Percentiles rank a stretch among this genome's conserved stretches.
phyloP scores from a whole-genome alignment of 331 rosid genomes.

The Ulmus americana region DNA sequence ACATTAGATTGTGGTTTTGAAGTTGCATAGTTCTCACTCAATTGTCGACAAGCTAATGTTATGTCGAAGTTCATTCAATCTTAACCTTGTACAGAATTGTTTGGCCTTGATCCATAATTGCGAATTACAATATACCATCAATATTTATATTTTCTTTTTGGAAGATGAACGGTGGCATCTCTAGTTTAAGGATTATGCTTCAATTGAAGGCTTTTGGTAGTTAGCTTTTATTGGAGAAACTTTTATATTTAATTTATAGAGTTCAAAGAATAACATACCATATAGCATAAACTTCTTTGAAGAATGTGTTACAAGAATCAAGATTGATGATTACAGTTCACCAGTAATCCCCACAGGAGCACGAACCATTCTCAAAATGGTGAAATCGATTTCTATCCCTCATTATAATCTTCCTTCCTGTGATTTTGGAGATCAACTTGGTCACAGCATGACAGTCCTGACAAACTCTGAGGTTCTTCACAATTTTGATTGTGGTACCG shows the following conservation, averaged over 20 bases:
- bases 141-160: too few species aligned
- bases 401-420: slow-evolving; percentile 58
- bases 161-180: background rate
- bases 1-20: slow-evolving; percentile 14
- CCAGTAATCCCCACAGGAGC: slow-evolving; percentile 82
- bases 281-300: background rate
- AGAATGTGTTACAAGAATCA: background rate
- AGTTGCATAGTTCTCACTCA: slow-evolving; percentile 1
- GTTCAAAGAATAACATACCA: background rate
- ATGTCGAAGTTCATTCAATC: background rate
- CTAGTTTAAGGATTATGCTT: background rate
- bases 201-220: too few species aligned
- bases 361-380: slow-evolving; percentile 62
- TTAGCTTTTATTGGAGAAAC: too few species aligned
- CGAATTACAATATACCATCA: background rate
- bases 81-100: slow-evolving; percentile 10
- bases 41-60: slow-evolving; percentile 15
- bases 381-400: slow-evolving; percentile 81
- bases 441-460: slow-evolving; percentile 72
- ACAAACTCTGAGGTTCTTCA: slow-evolving; percentile 78
- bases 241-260: background rate
- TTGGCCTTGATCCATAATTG: background rate
- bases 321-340: slow-evolving; percentile 21
- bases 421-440: slow-evolving; percentile 60
- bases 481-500: slow-evolving; percentile 59